Evolutionary conservation across 2,329 filamentous ascomycete genomes (phyloP), one percentile per base, ranked within the genome.

Genomic region (Penicillium sp.): DNA sequence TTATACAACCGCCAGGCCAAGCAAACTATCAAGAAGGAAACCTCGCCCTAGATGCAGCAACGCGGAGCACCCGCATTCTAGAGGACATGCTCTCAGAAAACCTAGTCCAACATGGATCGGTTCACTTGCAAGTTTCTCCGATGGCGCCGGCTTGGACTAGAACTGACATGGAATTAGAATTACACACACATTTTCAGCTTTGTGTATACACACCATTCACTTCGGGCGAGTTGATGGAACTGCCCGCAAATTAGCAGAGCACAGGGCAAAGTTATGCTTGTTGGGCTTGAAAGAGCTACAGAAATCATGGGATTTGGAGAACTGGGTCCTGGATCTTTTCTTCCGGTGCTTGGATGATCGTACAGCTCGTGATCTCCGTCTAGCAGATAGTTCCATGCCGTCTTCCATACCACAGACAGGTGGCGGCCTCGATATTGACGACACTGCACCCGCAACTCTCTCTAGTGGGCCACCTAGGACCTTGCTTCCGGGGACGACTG

Each of bases 261-360:
- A 79, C 50, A 70, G 78, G 26, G 77, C 78, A 0, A 75, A 79
- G n/a, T 55, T 80, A 0, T 80, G 78, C 52, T 62, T 80, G 0
- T 59, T 81, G 16, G 77, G 78, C 0, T 59, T 80, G 0, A 73
- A 78, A 46, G 78, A 81, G 55, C 60, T 80, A 8, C 78, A 79
- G 52, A 76, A 75, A 48, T 77, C 75, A 0, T 81, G 78, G 78
- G 76, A 79, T 45, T 63, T 80, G 8, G 76, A 76, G 13, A 80
- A 79, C 50, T 77, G 76, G 74, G 74, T 80, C 0, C 60, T 80
- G 2, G 71, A 80, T 55, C 63, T 80, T 0, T 81, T 81, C 55
- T 78, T 79, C 30, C 76, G 77, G 6, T 79, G 76, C 41, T 60
- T 78, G 2, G 78, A 80, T 56, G 71, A 74, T 44, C 70, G 74